Evolutionary conservation across 176 grass and related monocot species (phyloP).

Genomic region (Oropetium thomaeum): DNA sequence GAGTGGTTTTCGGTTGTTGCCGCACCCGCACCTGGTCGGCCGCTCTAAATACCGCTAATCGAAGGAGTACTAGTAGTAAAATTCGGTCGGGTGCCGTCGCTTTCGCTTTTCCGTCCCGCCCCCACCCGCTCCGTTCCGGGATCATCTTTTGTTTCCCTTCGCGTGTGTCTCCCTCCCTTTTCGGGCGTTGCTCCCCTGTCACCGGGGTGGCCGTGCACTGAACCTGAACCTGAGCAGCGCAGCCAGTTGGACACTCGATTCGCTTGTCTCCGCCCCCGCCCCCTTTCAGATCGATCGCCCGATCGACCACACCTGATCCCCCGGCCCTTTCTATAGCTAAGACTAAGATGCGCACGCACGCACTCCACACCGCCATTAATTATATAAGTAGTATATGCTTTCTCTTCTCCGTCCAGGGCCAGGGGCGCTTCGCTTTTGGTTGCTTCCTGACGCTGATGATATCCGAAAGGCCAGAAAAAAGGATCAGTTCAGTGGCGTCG

Average conservation of each 20-base stretch:
- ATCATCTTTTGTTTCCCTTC: not conserved
- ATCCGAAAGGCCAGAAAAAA: not conserved
- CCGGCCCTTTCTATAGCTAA: constrained; percentile 13
- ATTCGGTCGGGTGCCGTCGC: constrained; percentile 17
- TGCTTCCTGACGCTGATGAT: constrained; percentile 15
- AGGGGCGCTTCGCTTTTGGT: not conserved
- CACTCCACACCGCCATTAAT: not conserved
- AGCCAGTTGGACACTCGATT: constrained; percentile 30
- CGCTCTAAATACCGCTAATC: constrained; percentile 31
- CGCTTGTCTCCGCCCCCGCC: not conserved
- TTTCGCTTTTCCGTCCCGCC: constrained; percentile 35
- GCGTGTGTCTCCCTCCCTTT: not conserved
- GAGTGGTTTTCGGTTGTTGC: not conserved
- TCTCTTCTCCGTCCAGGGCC: not conserved
- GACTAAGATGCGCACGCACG: not conserved
- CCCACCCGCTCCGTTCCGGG: not conserved
- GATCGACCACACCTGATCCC: not conserved
- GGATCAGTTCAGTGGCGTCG: not conserved
- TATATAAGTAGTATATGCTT: not conserved
- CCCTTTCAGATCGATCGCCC: not conserved
- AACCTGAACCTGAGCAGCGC: no score
- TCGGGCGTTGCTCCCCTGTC: constrained; percentile 35
- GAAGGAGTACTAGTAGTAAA: no score
- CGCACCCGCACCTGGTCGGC: constrained; percentile 25
- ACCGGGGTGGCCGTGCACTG: constrained; percentile 41